Percentiles rank a stretch among this genome's conserved stretches.
Conservation (phyloP, 2,329 filamentous ascomycete species). For the Paecilomyces dactylethromorphus region DNA sequence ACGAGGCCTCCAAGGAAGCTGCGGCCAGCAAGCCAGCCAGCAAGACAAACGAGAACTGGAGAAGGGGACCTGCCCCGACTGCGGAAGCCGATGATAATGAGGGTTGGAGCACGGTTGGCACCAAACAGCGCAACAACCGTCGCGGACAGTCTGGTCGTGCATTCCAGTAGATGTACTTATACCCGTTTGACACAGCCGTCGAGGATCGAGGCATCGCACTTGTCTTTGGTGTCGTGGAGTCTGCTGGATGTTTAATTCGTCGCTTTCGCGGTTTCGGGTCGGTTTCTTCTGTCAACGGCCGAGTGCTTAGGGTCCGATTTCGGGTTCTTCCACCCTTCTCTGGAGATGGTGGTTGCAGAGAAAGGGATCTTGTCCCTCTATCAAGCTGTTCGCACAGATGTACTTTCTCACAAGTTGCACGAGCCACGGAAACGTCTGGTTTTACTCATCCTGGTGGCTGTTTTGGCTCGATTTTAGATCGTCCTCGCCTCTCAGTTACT, state of each 20-base stretch:
- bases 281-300: background rate
- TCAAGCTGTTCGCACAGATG: background rate
- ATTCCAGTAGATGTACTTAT: slow-evolving; percentile 28
- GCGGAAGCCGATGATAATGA: slow-evolving; percentile 33
- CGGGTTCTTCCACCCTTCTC: background rate
- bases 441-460: slow-evolving; percentile 20
- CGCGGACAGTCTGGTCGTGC: slow-evolving; percentile 33
- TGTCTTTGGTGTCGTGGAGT: background rate
- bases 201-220: background rate
- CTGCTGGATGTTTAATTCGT: background rate
- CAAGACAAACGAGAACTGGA: slow-evolving; percentile 38
- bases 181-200: slow-evolving; percentile 1
- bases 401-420: background rate
- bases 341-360: background rate
- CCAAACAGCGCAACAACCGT: slow-evolving; percentile 39
- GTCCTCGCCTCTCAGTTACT: slow-evolving; percentile 8
- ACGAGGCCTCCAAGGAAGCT: slow-evolving; percentile 50
- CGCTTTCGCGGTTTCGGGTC: background rate
- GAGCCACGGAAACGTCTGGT: slow-evolving; percentile 4
- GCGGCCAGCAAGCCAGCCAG: slow-evolving; percentile 38
- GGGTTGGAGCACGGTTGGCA: slow-evolving; percentile 43
- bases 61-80: slow-evolving; percentile 24
- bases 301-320: background rate
- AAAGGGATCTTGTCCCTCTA: background rate
- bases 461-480: slow-evolving; percentile 14